Evolutionary conservation across 495 filamentous ascomycete species (phyloP), one percentile per base, ranked within the genome.

Genomic region (Talaromyces borbonicus): DNA sequence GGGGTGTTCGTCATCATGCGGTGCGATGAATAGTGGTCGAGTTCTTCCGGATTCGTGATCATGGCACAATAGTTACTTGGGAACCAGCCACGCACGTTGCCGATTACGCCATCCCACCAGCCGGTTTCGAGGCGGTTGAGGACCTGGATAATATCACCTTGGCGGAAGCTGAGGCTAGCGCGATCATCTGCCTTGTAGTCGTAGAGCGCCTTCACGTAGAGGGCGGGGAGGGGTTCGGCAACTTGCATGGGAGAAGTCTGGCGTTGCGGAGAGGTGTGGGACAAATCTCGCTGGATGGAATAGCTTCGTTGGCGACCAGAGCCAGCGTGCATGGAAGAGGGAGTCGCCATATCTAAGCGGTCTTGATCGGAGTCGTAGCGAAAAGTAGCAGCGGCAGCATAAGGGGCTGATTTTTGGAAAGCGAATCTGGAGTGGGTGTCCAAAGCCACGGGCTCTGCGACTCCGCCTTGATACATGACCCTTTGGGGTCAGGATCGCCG

Each of bases 51-150:
- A 54, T 81, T 84, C 18, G 80, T 68, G 55, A 96, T 84, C 31
- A 92, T 76, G 44, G 82, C 76, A 66, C 92, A 97, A 66, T 98
- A 98, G 61, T 98, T 98, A 73, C 92, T 97, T 6, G 92, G 92
- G 67, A 98, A 98, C 92, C 92, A 98, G 46, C 92, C 92, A 52
- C 92, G 80, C 48, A 90, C 80, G 50, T 90, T 83, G 46, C 68
- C 61, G 58, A 97, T 90, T 30, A 97, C 86, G 8, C 92, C 92
- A 66, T 98, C 92, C 92, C 92, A 98, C 92, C 92, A 98, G 7
- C 92, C 92, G 51, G 89, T 97, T 56, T 96, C 93, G 32, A 98
- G 72, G 63, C 95, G 90, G 47, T 94, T 98, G 48, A 98, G 84
- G 54, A 98, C 92, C 67, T 96, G 89, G 49, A 98, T 97, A 47